Evolutionary conservation across 192 early-diverging fungal genomes (phyloP), one percentile per base, ranked within the genome.

Genomic region (Coemansia guatemalensis): DNA sequence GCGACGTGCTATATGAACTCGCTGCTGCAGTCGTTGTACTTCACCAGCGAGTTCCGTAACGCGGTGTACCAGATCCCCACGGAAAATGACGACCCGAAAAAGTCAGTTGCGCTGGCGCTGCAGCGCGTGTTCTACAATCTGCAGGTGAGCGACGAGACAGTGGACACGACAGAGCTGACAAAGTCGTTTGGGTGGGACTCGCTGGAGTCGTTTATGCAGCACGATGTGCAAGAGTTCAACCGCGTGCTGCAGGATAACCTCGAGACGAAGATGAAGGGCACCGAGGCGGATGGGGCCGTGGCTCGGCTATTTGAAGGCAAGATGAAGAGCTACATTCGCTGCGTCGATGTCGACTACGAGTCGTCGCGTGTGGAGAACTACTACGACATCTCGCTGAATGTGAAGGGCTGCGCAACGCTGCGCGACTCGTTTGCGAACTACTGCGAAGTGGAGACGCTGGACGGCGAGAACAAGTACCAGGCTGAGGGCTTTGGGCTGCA

Each of bases 1-100:
- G 95, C 95, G 1, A 99, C 97, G 0, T 95, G 97, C 81, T 99
- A 99, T 74, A 95, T 99, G 94, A 99, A 98, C 83, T 96, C 95
- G 53, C 81, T 98, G 20, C 84, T 99, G 35, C 97, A 99, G 69
- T 95, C 93, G 22, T 82, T 98, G 29, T 98, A 91, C 66, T 97
- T 91, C 67, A 97, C 95, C 14, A 96, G 88, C 69, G 89, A 90
- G 66, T 97, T 99, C 73, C 88, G 97, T 58, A 93, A 89, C 67
- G 90, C 94, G 6, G 90, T 91, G 4, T 99, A 92, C 69, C 86
- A 92, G 68, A 96, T 99, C 52, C 96, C 96, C 8, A 96, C 93
- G 6, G 90, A 89, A 51, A 81, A 87, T 33, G 95, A 96, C 55
- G 89, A 90, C n/a, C 92, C 95, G 11, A 85, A 82, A 30, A 95